Base-by-base conservation (phyloP, 225 moss, liverwort and hornwort genomes). In the Polytrichum commune region DNA sequence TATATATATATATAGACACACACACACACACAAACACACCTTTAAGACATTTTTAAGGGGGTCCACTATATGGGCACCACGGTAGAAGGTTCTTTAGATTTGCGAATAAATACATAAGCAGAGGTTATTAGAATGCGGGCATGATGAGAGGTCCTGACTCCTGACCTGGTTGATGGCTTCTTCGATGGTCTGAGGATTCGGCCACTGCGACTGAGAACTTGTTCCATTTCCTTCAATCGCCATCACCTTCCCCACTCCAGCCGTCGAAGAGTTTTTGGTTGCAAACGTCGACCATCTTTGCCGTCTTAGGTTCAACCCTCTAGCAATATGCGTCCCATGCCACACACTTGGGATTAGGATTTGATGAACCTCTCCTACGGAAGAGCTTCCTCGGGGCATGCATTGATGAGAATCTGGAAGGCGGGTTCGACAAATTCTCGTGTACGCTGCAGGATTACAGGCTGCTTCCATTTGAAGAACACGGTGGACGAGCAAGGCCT, bases 101-200 rank as follows among this genome's bases (percentile, higher is more conserved):
- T 63, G 3, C 2, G 5, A 23, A 63, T 23, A 63, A 28, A 63
- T 23, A 63, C 18, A 38, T 38, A 2, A 38, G 38, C 2, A 38
- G 38, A 0, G 38, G 38, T 38, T 0, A 38, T 38, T 38, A 35
- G 35, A 2, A 35, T 35, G 35, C 8, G 10, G 10, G 38, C 38
- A 13, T 46, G 4, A 16, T 38, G 38, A 4, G 46, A 46, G 46
- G 46, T 46, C 46, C 16, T 3, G 38, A 38, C 38, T 32, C 30
- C 18, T 74, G 71, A 88, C 88, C 88, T 88, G 88, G 32, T 76
- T 71, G 64, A 84, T 74, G 26, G 80, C 88, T 78, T 88, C 84
- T 76, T 88, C 84, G 18, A 84, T 27, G 5, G 88, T 88, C 62
- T 75, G 84, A 19, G 88, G 88, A 57, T 77, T 75, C 23, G 79